Base-by-base conservation (phyloP, 768 basidiomycete genomes). In the Lactifluus pinguis region DNA sequence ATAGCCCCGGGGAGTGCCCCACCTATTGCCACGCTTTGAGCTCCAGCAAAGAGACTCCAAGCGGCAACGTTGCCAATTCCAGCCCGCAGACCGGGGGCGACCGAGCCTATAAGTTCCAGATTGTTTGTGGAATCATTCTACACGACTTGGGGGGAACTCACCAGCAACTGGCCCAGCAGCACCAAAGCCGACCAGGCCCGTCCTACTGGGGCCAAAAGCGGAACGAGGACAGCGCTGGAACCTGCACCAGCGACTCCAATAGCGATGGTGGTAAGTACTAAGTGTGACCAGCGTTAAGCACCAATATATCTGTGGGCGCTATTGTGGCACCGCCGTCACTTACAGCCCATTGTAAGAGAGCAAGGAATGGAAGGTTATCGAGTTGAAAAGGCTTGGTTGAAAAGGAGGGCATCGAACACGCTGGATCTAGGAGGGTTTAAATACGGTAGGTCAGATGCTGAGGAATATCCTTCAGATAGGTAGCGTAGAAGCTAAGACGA, bases 21-120 rank as follows among this genome's bases (percentile, higher is more conserved):
- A 10, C 61, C 53, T 49, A 59, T 65, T 36, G 55, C 64, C 2
- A 52, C 32, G 36, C 56, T 59, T 44, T 65, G 64, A 6, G 36
- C 45, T 1, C 7, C 8, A 15, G 64, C 61, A 44, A 32, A 32
- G n/a, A n/a, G n/a, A n/a, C n/a, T n/a, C n/a, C n/a, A n/a, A 1
- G 60, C 60, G 9, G 29, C 63, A n/a, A 62, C 55, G 34, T 55
- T 62, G 2, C 56, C 60, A 11, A 65, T 62, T n/a, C 3, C 45
- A 11, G 63, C 34, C n/a, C 62, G 61, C n/a, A n/a, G n/a, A n/a
- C n/a, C n/a, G n/a, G n/a, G n/a, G n/a, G 63, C 56, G 6, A 57
- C 11, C 0, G 59, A 14, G 21, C 59, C 63, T 61, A 45, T 10
- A 25, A 15, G 1, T 49, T 41, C 34, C 15, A 4, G 21, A 8